Percentiles rank a stretch among this genome's conserved stretches.
Conservation (phyloP, 2,329 filamentous ascomycete genomes). For the Phialophora verrucosa region DNA sequence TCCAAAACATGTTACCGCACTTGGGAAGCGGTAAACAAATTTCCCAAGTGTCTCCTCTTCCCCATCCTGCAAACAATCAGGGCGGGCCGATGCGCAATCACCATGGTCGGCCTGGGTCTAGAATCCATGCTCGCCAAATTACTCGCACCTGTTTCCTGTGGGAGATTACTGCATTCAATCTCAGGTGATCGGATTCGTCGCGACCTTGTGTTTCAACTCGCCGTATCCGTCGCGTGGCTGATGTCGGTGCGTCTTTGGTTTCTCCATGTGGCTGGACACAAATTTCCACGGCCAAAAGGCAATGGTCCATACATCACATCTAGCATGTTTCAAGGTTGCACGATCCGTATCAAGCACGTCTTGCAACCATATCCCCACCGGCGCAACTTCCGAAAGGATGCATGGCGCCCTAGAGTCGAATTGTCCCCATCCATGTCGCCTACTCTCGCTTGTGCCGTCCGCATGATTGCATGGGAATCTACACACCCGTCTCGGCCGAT, state of each 20-base stretch:
- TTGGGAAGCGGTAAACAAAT: slow-evolving; percentile 1
- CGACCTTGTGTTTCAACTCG: slow-evolving; percentile 25
- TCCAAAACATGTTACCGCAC: neutral
- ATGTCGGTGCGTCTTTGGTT: slow-evolving; percentile 5
- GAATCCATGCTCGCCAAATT: neutral
- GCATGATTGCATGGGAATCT: slow-evolving; percentile 18
- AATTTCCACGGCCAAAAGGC: slow-evolving; percentile 14
- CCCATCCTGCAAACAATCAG: slow-evolving; percentile 4
- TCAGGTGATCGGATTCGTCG: slow-evolving; percentile 11
- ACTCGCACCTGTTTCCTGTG: neutral
- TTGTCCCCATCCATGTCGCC: slow-evolving; percentile 19
- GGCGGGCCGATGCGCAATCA: slow-evolving; percentile 12
- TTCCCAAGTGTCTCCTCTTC: slow-evolving; percentile 1
- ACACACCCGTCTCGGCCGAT: neutral
- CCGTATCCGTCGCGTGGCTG: slow-evolving; percentile 10
- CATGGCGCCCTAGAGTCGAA: slow-evolving; percentile 10
- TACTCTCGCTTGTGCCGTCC: slow-evolving; percentile 26
- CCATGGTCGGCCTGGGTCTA: neutral
- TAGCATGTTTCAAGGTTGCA: slow-evolving; percentile 24
- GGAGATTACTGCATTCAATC: slow-evolving; percentile 1
- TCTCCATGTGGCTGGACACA: slow-evolving; percentile 16
- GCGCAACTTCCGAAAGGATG: slow-evolving; percentile 31
- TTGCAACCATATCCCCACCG: slow-evolving; percentile 11
- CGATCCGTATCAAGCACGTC: neutral
- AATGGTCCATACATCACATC: slow-evolving; percentile 25